A percentile compares a stretch with the other conserved stretches of the same genome.
phyloP scores from a whole-genome alignment of 179 eudicot species.

The Pouteria campechiana region DNA sequence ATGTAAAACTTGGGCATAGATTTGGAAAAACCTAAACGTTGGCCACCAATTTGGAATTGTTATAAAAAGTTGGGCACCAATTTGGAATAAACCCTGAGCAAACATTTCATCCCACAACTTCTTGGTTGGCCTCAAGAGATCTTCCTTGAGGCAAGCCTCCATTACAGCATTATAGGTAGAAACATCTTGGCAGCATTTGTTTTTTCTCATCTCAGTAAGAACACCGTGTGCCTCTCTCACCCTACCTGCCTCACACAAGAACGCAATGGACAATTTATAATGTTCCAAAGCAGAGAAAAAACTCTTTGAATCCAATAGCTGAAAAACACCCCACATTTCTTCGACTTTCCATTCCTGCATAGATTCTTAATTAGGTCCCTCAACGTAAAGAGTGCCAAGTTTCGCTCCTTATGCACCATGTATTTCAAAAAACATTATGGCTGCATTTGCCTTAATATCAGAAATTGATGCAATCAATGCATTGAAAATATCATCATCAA shows the following conservation, averaged over 20 bases:
- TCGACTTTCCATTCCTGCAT: constrained; percentile 35
- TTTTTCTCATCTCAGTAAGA: constrained; percentile 69
- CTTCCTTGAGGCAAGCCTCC: constrained; percentile 75
- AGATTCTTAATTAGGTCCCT: constrained; percentile 44
- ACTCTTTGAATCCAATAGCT: constrained; percentile 35
- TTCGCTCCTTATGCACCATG: constrained; percentile 44
- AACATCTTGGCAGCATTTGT: constrained; percentile 48
- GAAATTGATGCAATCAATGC: constrained; percentile 71
- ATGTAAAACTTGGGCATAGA: too few species aligned
- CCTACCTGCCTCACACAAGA: constrained; percentile 53
- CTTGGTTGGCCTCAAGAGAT: constrained; percentile 80
- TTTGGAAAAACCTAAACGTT: too few species aligned
- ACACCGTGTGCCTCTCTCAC: constrained; percentile 60
- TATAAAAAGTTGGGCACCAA: too few species aligned
- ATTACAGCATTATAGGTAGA: constrained; percentile 60
- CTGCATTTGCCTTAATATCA: constrained; percentile 31
- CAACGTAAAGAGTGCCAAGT: constrained; percentile 39
- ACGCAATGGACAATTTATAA: constrained; percentile 43
- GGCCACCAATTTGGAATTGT: too few species aligned
- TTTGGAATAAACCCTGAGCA: too few species aligned
- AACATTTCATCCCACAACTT: constrained; percentile 98
- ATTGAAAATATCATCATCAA: constrained; percentile 65
- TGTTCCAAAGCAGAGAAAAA: constrained; percentile 43
- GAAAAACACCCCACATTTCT: constrained; percentile 39
- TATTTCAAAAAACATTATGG: constrained; percentile 52